phyloP scores from a whole-genome alignment of 495 filamentous ascomycete genomes.

The Amorphotheca resinae region DNA sequence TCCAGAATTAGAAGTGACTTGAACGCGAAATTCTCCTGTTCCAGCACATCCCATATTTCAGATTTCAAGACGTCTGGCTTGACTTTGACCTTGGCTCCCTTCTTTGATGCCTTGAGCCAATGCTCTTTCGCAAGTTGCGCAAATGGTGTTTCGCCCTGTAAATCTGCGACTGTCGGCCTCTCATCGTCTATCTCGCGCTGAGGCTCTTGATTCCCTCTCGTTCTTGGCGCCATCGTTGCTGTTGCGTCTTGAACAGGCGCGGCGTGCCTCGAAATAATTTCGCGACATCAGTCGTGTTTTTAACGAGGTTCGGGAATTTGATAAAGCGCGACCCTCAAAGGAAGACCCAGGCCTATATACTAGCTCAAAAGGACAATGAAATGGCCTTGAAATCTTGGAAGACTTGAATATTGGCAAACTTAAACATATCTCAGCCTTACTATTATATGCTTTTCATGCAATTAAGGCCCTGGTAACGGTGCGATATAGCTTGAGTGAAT shows the following conservation, averaged over 20 bases:
- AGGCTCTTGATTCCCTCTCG: conserved; percentile 13
- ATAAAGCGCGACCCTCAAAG: not conserved
- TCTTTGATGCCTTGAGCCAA: conserved; percentile 62
- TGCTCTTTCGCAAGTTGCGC: conserved; percentile 69
- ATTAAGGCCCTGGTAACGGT: too few relatives aligned
- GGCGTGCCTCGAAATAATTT: conserved; percentile 5
- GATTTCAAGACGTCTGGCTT: conserved; percentile 77
- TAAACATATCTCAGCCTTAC: too few relatives aligned
- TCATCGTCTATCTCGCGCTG: conserved; percentile 25
- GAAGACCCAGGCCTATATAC: not conserved
- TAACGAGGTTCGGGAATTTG: not conserved
- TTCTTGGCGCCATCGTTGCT: conserved; percentile 19
- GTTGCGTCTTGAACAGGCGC: not conserved
- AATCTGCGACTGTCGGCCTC: conserved; percentile 48
- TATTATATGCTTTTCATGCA: too few relatives aligned
- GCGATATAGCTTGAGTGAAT: too few relatives aligned
- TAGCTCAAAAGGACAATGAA: not conserved
- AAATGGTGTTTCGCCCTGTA: conserved; percentile 71
- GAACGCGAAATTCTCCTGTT: conserved; percentile 65
- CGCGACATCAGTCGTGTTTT: not conserved
- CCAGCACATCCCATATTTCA: conserved; percentile 83
- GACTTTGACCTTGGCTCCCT: conserved; percentile 51
- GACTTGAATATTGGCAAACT: too few relatives aligned
- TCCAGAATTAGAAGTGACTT: conserved; percentile 73
- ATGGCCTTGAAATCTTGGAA: not conserved